Evolutionary conservation across 2,329 filamentous ascomycete genomes (phyloP).

Genomic region (Epichloe hybrida): DNA sequence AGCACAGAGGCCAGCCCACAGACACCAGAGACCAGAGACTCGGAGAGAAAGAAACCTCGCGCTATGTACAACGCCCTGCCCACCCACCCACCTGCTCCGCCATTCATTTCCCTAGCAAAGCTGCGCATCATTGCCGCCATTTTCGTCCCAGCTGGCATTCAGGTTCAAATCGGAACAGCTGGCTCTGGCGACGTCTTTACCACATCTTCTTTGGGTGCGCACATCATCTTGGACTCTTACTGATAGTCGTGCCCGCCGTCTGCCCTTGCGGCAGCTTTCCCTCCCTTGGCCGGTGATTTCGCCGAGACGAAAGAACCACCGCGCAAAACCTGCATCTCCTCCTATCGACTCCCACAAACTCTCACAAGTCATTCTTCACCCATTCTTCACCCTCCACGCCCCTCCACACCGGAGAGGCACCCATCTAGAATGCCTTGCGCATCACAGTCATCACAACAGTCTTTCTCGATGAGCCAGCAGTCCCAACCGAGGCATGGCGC

Average conservation of each 20-base stretch:
- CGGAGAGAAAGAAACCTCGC: too few species aligned
- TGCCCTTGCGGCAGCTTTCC: background rate
- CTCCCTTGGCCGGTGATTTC: conserved; percentile 1
- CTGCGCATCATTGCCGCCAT: background rate
- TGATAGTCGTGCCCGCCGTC: background rate
- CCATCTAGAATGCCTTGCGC: conserved; percentile 23
- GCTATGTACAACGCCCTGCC: too few species aligned
- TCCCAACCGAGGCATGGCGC: conserved; percentile 28
- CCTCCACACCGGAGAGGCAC: background rate
- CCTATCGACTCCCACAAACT: background rate
- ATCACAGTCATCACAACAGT: conserved; percentile 41
- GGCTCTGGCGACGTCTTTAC: background rate
- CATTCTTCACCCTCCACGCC: background rate
- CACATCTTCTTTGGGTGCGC: background rate
- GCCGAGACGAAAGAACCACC: background rate
- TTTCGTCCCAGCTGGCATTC: background rate
- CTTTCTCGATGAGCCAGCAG: conserved; percentile 43
- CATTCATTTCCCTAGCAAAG: conserved; percentile 5
- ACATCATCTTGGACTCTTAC: background rate
- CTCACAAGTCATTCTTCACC: background rate
- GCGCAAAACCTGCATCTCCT: background rate
- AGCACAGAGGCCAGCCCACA: too few species aligned
- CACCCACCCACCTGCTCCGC: conserved; percentile 5
- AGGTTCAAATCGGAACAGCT: background rate
- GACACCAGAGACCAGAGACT: too few species aligned